Base-by-base conservation (phyloP, 148 eudicot genomes). In the Chenopodium album region DNA sequence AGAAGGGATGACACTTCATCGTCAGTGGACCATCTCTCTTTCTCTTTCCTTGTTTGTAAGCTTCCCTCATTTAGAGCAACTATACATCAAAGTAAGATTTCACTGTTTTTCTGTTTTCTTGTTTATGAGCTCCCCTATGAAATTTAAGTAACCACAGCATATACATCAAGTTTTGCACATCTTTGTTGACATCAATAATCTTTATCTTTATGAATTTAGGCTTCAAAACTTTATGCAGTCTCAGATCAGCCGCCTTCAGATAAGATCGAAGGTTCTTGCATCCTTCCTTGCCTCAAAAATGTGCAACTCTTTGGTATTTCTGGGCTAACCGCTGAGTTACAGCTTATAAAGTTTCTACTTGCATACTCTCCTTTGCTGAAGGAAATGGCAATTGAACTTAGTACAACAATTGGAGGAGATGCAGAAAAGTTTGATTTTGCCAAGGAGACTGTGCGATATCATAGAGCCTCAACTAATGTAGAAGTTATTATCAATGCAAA, bases 61-160 rank as follows among this genome's bases (percentile, higher is more conserved):
- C 52, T 77, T 26, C 52, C 80, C 85, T 19, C 64, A 20, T 19
- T 32, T 82, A 77, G 46, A 56, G 7, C 64, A 28, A 37, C 26
- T 82, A 59, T 6, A 77, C 54, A 71, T 71, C 19, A 14, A 63
- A 65, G 81, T 62, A 71, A 28, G 85, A 1, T 62, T 26, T 23
- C 10, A 32, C 14, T 7, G 14, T 8, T 23, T 9, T 65, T 65
- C 41, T 71, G 20, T 34, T 59, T 2, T 1, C 9, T 31, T 29
- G 48, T 65, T 44, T 41, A 32, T 7, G 12, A 37, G 44, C 22
- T 29, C 19, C 34, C 17, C 20, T 50, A n/a, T 66, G 1, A 46
- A 31, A 31, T 31, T 31, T 31, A 31, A 31, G 32, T 31, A 31
- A 31, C 32, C 32, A 31, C 32, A 31, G 2, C 1, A 31, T 31